A percentile compares a stretch with the other conserved stretches of the same genome.
phyloP scores from a whole-genome alignment of 192 early-diverging fungal genomes.

The Backusella morwellensis region DNA sequence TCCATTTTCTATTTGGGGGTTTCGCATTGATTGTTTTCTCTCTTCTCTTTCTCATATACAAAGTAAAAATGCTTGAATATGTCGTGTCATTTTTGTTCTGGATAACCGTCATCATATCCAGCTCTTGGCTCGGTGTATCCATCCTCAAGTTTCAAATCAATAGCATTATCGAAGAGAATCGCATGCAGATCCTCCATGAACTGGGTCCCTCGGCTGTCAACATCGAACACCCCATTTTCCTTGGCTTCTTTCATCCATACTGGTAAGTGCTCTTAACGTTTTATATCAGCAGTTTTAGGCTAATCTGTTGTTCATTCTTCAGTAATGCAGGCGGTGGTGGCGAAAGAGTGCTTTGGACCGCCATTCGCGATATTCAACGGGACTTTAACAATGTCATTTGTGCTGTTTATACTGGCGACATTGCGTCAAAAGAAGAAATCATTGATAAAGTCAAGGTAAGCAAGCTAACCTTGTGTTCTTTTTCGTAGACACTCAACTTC shows the following conservation, averaged over 20 bases:
- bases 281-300: neutral
- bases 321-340: slow-evolving; percentile 93
- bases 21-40: too few species aligned
- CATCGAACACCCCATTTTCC: slow-evolving; percentile 35
- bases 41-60: neutral
- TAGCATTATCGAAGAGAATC: slow-evolving; percentile 21
- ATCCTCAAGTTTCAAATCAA: slow-evolving; percentile 15
- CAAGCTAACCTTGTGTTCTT: neutral
- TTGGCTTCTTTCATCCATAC: slow-evolving; percentile 94
- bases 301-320: neutral
- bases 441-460: slow-evolving; percentile 62
- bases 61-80: neutral
- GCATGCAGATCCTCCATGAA: slow-evolving; percentile 26
- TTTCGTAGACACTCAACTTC: neutral
- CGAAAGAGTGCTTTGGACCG: slow-evolving; percentile 94
- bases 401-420: slow-evolving; percentile 84
- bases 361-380: slow-evolving; percentile 76
- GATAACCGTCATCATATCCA: neutral
- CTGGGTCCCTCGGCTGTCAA: slow-evolving; percentile 6
- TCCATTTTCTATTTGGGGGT: neutral
- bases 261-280: slow-evolving; percentile 44
- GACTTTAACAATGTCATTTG: slow-evolving; percentile 63
- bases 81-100: slow-evolving; percentile 1
- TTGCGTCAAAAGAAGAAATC: slow-evolving; percentile 52
- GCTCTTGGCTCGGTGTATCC: neutral